Base-by-base conservation (phyloP, 805 yeast genomes). In the Peterozyma toletana region DNA sequence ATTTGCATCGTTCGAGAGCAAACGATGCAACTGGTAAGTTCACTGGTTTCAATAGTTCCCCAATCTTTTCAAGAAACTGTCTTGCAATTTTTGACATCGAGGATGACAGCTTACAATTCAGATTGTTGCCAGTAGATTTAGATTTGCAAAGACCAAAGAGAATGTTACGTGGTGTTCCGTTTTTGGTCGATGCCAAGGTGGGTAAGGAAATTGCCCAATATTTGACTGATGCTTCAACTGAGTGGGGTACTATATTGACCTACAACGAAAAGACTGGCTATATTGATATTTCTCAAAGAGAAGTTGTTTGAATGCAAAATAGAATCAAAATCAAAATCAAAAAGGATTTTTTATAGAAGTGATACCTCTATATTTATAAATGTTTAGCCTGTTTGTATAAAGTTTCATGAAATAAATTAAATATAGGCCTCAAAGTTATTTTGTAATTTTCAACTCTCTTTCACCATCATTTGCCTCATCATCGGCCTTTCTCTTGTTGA, bases 161-260 rank as follows among this genome's bases (percentile, higher is more conserved):
- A 37, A 40, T 51, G 41, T 51, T 53, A 37, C 50, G 60, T 37
- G 61, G 61, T 35, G 49, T 57, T 13, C 61, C 61, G 30, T 51
- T 52, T 35, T 42, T 55, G 42, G 59, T 55, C 18, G 35, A 53
- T 30, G 46, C 47, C 29, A 42, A 50, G 37, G 54, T 54, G 38
- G 58, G 57, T 31, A 44, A 48, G n/a, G 55, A 55, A 40, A 47
- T 49, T 33, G 54, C 52, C 27, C 48, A 53, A 21, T 56, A 56
- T 38, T 41, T 56, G 35, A 51, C 56, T 29, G 52, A 56, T 35
- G 42, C 50, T 13, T 53, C 57, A 42, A 46, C 36, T 18, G 44
- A 48, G 16, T 55, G 58, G 60, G 58, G 56, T 5, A 57, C 61
- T 9, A 41, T 40, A 30, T 47, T 57, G 14, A 41, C 35, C 10